Evolutionary conservation across 352 stramenopile genomes (phyloP), one percentile per base, ranked within the genome.

Genomic region (Globisporangium parvum): DNA sequence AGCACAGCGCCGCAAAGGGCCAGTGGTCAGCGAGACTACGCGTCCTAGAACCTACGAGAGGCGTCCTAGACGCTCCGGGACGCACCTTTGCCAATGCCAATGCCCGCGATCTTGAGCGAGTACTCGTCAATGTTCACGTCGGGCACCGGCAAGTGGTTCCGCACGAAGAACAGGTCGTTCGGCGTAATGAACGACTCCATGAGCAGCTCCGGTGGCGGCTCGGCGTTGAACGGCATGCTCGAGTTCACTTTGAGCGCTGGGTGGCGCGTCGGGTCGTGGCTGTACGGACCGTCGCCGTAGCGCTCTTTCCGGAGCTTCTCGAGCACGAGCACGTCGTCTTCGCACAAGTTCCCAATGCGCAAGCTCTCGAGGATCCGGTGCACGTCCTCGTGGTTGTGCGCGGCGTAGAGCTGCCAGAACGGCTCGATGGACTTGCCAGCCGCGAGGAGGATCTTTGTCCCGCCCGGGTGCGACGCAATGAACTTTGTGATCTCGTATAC

Each of bases 401-500:
- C 93, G 23, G 89, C 77, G 64, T 99, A 99, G 6, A 98, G 69
- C 66, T 98, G 87, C 96, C 96, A 99, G 60, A 97, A 98, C 14
- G 85, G 88, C 53, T 95, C 87, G 45, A 97, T 93, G 35, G 78
- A 88, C 37, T 79, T 81, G 23, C 86, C 87, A 1, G 87, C 87
- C 5, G 88, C 88, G 59, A 97, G 69, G 53, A 96, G 62, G 53
- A 97, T 95, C 73, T 96, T 96, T 6, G 76, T 88, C 17, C 75
- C 83, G 47, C 96, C 95, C 9, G 96, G 96, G 69, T 99, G 96
- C 59, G 88, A 91, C 20, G 65, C 62, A 55, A 98, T 88, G 68
- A 99, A 99, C 58, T 96, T 77, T 5, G 96, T 98, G 45, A 99
- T 96, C 73, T 99, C 95, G 75, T 99, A 99, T 17, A 99, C 95